Evolutionary conservation across 345 rosid species (phyloP), one percentile per base, ranked within the genome.

Genomic region (Crucihimalaya himalaica): DNA sequence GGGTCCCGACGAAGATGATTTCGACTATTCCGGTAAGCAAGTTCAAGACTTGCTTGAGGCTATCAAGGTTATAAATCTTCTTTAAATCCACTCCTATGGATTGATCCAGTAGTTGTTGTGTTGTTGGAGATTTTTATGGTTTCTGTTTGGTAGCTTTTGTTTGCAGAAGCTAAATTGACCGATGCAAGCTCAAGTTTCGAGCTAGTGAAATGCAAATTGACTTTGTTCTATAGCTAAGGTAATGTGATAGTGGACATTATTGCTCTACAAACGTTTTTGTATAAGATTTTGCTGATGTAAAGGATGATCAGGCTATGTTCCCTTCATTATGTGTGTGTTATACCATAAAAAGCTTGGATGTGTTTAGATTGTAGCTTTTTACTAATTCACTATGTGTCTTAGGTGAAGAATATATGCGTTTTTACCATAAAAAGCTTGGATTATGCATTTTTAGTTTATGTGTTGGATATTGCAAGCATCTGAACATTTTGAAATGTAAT

Each of bases 161-260:
- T 89, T 6, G 62, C 73, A 18, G 91, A 88, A 82, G 83, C 79
- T 52, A 66, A 73, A 46, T 61, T 52, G 53, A 82, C 75, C 8
- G 68, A 78, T 70, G 31, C 75, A 51, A 20, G 66, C 42, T 83
- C 80, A 18, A 64, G 68, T 63, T 68, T 89, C 27, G 95, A 91
- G 85, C 86, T 94, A 9, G 89, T 89, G 8, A 85, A 78, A 56
- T 94, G 97, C 81, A 85, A 80, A 79, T 81, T 91, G 76, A 94
- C 87, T 45, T 63, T 94, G 83, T 88, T 93, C 72, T 94, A 94
- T 85, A n/a, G n/a, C n/a, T n/a, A n/a, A n/a, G n/a, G n/a, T n/a
- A n/a, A n/a, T n/a, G n/a, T n/a, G n/a, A n/a, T n/a, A n/a, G n/a
- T n/a, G n/a, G n/a, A n/a, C n/a, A n/a, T n/a, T n/a, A n/a, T n/a